Conservation (phyloP, 2,329 filamentous ascomycete genomes). For the Trichoderma endophyticum region DNA sequence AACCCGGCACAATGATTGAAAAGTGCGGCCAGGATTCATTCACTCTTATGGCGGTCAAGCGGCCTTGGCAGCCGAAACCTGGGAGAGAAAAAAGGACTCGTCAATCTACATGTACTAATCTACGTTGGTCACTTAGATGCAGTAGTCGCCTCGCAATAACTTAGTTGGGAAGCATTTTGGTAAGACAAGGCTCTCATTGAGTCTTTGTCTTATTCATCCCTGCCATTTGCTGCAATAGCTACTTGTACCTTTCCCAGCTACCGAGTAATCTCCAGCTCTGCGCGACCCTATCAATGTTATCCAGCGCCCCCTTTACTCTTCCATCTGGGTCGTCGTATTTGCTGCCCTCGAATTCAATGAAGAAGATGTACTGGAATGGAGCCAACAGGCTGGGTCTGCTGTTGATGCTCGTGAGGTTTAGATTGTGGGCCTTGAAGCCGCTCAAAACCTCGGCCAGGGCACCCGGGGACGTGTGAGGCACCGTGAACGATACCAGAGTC, state of each 20-base stretch:
- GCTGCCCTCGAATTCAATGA: conserved; percentile 80
- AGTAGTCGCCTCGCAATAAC: not conserved
- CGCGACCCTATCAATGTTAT: conserved; percentile 55
- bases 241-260: conserved; percentile 54
- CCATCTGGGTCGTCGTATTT: conserved; percentile 48
- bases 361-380: conserved; percentile 91
- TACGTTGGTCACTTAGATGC: not conserved
- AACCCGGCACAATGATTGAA: not conserved
- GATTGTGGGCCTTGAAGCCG: conserved; percentile 67
- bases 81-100: not conserved
- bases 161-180: not conserved
- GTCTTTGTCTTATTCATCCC: not conserved
- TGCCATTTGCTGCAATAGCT: not conserved
- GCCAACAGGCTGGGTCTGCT: conserved; percentile 71
- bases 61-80: not conserved
- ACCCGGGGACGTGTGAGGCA: conserved; percentile 74
- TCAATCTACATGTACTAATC: not conserved
- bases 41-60: not conserved
- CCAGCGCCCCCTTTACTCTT: conserved; percentile 59
- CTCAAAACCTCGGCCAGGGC: conserved; percentile 76
- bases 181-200: not conserved
- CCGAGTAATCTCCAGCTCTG: conserved; percentile 66
- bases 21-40: not conserved
- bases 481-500: conserved; percentile 77
- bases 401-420: conserved; percentile 90